phyloP scores from a whole-genome alignment of 768 basidiomycete genomes.

The Ephemerocybe angulata region DNA sequence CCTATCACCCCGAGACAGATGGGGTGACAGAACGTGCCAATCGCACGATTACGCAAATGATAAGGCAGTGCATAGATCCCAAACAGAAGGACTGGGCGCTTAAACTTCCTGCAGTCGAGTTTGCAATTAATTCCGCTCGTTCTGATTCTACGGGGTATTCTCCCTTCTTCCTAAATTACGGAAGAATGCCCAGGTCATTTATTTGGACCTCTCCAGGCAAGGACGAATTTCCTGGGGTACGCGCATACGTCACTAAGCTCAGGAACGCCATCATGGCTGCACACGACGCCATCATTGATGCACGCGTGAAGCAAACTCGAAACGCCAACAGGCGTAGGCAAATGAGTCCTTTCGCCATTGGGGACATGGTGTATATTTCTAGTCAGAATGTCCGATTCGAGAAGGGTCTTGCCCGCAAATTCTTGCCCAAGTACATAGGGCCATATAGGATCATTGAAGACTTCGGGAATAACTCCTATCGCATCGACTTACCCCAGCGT shows the following conservation, averaged over 20 bases:
- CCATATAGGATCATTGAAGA: slow-evolving; percentile 7
- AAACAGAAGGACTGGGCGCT: slow-evolving; percentile 10
- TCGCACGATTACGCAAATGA: slow-evolving; percentile 19
- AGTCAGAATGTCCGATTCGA: slow-evolving; percentile 6
- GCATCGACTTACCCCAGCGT: background rate
- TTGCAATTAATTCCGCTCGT: slow-evolving; percentile 4
- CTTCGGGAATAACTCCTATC: slow-evolving; percentile 1
- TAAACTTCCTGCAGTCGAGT: slow-evolving; percentile 5
- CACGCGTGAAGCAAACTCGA: slow-evolving; percentile 24
- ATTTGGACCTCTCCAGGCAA: slow-evolving; percentile 2
- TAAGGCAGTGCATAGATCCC: slow-evolving; percentile 3
- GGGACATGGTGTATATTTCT: slow-evolving; percentile 22
- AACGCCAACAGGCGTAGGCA: slow-evolving; percentile 24
- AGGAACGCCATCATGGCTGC: slow-evolving; percentile 22
- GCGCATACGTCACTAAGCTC: slow-evolving; percentile 20
- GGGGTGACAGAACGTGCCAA: slow-evolving; percentile 32
- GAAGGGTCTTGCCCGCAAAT: slow-evolving; percentile 6
- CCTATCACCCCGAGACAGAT: slow-evolving; percentile 36
- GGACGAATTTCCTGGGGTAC: slow-evolving; percentile 14
- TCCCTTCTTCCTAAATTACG: slow-evolving; percentile 28
- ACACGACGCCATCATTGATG: slow-evolving; percentile 33
- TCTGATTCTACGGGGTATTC: slow-evolving; percentile 21
- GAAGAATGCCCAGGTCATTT: slow-evolving; percentile 21
- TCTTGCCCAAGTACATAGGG: slow-evolving; percentile 8
- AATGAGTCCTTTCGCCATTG: slow-evolving; percentile 16